phyloP scores from a whole-genome alignment of 768 basidiomycete species.

The Mycena indigotica region DNA sequence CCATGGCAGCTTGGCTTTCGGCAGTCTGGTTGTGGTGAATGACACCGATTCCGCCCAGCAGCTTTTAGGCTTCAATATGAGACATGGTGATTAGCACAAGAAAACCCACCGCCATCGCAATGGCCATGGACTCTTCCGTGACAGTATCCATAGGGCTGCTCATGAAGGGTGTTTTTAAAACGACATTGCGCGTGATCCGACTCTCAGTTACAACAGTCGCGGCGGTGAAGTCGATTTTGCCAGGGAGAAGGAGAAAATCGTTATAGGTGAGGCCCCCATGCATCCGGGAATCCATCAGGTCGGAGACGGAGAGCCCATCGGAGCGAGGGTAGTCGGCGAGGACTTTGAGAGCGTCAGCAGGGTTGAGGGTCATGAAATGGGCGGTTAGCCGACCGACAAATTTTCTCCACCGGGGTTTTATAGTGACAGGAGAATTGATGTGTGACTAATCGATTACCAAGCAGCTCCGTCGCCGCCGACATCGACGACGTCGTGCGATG shows the following conservation, averaged over 20 bases:
- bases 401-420: conserved; percentile 4
- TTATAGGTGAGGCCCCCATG: conserved; percentile 97
- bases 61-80: conserved; percentile 38
- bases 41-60: conserved; percentile 95
- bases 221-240: conserved; percentile 93
- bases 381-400: conserved; percentile 13
- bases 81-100: conserved; percentile 7
- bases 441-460: neutral
- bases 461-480: neutral
- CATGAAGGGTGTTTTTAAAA: conserved; percentile 92
- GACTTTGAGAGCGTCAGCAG: conserved; percentile 72
- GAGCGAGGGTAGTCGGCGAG: conserved; percentile 67
- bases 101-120: conserved; percentile 87
- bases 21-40: conserved; percentile 95
- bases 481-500: neutral
- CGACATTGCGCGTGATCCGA: conserved; percentile 86
- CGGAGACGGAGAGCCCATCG: conserved; percentile 83
- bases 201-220: conserved; percentile 80
- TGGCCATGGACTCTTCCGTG: conserved; percentile 93
- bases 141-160: conserved; percentile 99
- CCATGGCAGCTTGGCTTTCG: conserved; percentile 91
- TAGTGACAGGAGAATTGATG: neutral
- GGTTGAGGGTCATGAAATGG: conserved; percentile 47
- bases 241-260: conserved; percentile 92
- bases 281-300: conserved; percentile 85